phyloP scores from a whole-genome alignment of 345 rosid genomes.

The Citrus cavaleriei region DNA sequence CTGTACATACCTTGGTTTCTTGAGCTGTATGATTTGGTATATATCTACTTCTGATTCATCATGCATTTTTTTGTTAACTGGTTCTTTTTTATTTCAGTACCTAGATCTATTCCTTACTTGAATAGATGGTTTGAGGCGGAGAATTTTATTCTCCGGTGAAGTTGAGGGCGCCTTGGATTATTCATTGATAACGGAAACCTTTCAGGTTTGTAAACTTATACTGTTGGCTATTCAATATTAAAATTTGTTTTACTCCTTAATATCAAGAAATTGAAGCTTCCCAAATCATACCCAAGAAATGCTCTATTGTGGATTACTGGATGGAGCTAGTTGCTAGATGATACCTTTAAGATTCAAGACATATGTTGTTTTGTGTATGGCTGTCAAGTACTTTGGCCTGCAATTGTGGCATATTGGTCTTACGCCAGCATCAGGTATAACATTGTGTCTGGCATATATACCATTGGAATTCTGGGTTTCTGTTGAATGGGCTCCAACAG shows the following conservation, averaged over 20 bases:
- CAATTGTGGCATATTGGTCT: background rate
- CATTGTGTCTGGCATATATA: background rate
- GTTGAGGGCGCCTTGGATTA: conserved; percentile 46
- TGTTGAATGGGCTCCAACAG: background rate
- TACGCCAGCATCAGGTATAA: background rate
- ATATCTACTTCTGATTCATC: background rate
- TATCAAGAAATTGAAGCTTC: conserved; percentile 15
- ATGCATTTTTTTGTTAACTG: background rate
- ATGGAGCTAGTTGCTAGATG: background rate
- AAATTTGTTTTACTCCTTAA: background rate
- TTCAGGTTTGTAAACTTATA: conserved; percentile 55
- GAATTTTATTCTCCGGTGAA: conserved; percentile 45
- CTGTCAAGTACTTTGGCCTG: background rate
- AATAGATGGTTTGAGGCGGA: conserved; percentile 80
- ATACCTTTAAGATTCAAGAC: background rate
- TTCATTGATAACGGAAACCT: conserved; percentile 63
- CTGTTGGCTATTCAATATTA: background rate
- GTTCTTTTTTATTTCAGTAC: conserved; percentile 48
- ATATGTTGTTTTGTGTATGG: background rate
- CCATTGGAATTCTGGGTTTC: background rate
- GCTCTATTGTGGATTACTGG: background rate
- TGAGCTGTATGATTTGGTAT: background rate
- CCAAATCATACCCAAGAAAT: background rate
- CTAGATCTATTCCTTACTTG: conserved; percentile 73
- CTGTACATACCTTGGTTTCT: background rate